Percentiles rank a stretch among this genome's conserved stretches.
Evolutionary conservation across 2,329 filamentous ascomycete species (phyloP).

Genomic region (Fusarium papillatum): DNA sequence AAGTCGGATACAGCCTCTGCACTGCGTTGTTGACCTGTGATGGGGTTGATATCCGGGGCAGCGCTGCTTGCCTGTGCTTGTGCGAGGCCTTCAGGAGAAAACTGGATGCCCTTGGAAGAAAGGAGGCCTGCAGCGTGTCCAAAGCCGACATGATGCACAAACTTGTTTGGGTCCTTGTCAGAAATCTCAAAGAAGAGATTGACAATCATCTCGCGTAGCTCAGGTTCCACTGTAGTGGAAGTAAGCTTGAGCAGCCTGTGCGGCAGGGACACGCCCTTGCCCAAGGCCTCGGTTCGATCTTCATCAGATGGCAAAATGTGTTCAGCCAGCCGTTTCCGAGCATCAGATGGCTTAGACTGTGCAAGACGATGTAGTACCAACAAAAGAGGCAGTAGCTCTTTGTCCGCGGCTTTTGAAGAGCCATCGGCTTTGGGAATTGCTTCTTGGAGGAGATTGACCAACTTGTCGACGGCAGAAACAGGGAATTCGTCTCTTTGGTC

Average conservation of each 20-base stretch:
- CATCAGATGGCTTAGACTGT: conserved; percentile 1
- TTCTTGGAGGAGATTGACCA: not conserved
- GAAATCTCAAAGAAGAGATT: not conserved
- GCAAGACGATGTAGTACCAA: not conserved
- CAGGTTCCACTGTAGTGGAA: not conserved
- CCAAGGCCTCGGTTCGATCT: not conserved
- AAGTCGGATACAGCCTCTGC: not conserved
- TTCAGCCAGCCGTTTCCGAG: not conserved
- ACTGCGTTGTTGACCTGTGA: not conserved
- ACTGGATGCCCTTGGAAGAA: not conserved
- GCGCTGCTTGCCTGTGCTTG: not conserved
- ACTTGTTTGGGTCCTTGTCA: not conserved
- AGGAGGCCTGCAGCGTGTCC: not conserved
- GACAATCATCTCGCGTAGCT: not conserved
- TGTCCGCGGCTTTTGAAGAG: not conserved
- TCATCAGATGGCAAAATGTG: not conserved
- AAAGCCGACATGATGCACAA: not conserved
- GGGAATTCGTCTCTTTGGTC: not conserved
- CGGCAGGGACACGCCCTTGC: not conserved
- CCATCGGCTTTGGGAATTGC: not conserved
- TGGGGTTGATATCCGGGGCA: not conserved
- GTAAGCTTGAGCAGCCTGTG: not conserved
- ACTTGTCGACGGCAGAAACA: not conserved
- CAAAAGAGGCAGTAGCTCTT: not conserved
- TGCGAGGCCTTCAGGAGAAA: not conserved